Base-by-base conservation (phyloP, 805 yeast species). In the Tetrapisispora pingtungensis region DNA sequence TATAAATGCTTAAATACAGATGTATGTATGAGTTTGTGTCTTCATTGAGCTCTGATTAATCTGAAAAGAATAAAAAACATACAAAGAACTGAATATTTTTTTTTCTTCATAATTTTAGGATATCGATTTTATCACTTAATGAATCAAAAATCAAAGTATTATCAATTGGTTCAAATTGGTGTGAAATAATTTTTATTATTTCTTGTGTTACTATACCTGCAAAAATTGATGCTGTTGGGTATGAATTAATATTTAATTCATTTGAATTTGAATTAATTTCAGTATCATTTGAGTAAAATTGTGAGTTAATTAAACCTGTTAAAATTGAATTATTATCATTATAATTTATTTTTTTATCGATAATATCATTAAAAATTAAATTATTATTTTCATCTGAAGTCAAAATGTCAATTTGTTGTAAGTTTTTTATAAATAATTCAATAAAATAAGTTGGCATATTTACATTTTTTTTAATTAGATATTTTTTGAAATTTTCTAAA, bases 201-300 rank as follows among this genome's bases (percentile, higher is more conserved):
- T 90, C 98, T 58, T 90, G 96, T 3, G 87, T 81, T 0, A 78
- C 88, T 12, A 89, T 67, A 0, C 96, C 97, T 1, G 96, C 97
- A 51, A 85, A 67, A 3, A 86, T 24, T 2, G 45, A 19, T 14
- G 40, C 18, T 8, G 40, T 41, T 18, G 44, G 31, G 15, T 41
- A 41, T n/a, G 27, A n/a, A 35, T 41, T 35, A 7, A 40, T 18
- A 4, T 39, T 20, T 3, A 32, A 39, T 18, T 34, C 28, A 3
- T 31, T 39, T 22, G 14, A 14, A 20, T 18, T 28, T 28, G 31
- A 28, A 12, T 28, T 14, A 12, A 12, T 28, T 28, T 12, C 31
- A 12, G 7, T 28, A 28, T 5, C 7, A 28, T 14, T 14, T 28
- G 13, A 28, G 12, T 28, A 7, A 14, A 28, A 28, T 28, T 28